Conservation (phyloP, 208 protist species). For the Crithidia bombi region DNA sequence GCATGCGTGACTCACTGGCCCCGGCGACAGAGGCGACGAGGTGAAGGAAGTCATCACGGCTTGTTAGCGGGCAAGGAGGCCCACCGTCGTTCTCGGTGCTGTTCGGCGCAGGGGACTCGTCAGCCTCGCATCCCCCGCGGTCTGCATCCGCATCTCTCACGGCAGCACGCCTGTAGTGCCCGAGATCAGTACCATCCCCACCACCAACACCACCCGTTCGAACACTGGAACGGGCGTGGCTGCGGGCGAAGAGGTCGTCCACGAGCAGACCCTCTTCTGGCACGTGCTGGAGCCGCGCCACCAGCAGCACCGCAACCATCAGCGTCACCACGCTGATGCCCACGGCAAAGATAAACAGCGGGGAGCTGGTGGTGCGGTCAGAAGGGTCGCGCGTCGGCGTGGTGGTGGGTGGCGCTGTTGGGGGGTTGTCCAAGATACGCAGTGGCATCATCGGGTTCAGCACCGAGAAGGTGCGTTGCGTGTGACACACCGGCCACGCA, state of each 20-base stretch:
- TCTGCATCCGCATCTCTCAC: neutral
- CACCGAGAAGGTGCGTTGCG: slow-evolving; percentile 26
- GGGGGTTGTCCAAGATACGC: slow-evolving; percentile 28
- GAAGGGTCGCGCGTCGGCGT: slow-evolving; percentile 30
- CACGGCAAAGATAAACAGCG: slow-evolving; percentile 32
- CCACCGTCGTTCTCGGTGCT: neutral
- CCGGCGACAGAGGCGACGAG: slow-evolving; percentile 14
- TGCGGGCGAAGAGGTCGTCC: slow-evolving; percentile 10
- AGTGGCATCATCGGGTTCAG: slow-evolving; percentile 43
- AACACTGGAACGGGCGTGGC: too few relatives aligned
- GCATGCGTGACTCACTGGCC: slow-evolving; percentile 21
- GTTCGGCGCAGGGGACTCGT: neutral
- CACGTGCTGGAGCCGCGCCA: slow-evolving; percentile 35
- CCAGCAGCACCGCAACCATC: slow-evolving; percentile 39
- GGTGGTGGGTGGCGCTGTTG: slow-evolving; percentile 14
- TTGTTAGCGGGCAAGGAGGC: neutral
- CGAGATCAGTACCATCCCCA: too few relatives aligned
- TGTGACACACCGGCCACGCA: slow-evolving; percentile 23
- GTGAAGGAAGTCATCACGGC: neutral
- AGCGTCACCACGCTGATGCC: slow-evolving; percentile 34
- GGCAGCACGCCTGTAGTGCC: neutral
- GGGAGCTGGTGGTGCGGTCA: slow-evolving; percentile 23
- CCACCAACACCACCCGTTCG: too few relatives aligned
- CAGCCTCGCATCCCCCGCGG: too few relatives aligned
- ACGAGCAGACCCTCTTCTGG: slow-evolving; percentile 35